Conservation (phyloP, 169 alveolate species). For the Plasmodium blacklocki region DNA sequence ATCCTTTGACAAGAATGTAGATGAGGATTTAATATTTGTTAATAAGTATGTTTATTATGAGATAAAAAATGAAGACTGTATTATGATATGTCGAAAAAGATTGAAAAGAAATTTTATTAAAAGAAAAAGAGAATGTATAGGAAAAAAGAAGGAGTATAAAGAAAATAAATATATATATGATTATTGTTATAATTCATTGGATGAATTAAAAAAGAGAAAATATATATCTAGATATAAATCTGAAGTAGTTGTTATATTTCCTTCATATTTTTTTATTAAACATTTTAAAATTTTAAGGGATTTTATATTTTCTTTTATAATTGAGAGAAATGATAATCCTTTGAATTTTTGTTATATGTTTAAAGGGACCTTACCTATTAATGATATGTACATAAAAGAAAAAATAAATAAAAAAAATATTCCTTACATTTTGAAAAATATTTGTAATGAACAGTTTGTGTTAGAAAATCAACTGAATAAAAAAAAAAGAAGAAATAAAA, state of each 20-base stretch:
- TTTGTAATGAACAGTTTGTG: background rate
- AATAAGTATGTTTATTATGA: conserved; percentile 50
- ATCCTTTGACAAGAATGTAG: conserved; percentile 14
- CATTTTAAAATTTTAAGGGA: conserved; percentile 14
- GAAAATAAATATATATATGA: background rate
- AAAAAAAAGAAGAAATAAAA: background rate
- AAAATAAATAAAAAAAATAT: conserved; percentile 1
- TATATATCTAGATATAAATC: conserved; percentile 12
- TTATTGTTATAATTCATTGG: conserved; percentile 23
- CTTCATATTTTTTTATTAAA: conserved; percentile 17
- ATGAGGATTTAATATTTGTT: conserved; percentile 22
- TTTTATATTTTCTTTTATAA: conserved; percentile 35
- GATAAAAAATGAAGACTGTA: conserved; percentile 9
- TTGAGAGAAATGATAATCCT: conserved; percentile 23
- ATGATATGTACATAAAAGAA: conserved; percentile 7
- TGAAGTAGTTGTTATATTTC: conserved; percentile 39
- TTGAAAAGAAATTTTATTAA: conserved; percentile 13
- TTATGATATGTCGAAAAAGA: conserved; percentile 55
- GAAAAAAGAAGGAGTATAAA: no score
- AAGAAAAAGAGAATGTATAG: background rate
- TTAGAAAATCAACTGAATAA: background rate
- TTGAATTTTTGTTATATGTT: conserved; percentile 25
- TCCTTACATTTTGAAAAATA: background rate
- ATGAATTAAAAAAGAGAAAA: conserved; percentile 30
- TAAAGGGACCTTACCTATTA: conserved; percentile 10